phyloP scores from a whole-genome alignment of 106 monocot genomes.

The Platanthera zijinensis region DNA sequence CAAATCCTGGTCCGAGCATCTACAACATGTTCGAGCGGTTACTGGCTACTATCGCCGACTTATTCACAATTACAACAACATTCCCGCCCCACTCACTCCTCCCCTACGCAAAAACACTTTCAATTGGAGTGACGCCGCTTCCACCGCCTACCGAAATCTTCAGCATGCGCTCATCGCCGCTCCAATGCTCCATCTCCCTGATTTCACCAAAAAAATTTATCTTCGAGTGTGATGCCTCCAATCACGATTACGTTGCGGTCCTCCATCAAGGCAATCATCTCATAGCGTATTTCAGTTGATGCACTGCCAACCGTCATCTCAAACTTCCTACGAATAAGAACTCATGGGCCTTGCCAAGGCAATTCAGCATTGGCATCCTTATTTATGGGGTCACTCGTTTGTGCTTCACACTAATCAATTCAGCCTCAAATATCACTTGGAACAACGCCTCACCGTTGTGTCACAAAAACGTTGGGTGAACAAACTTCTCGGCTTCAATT shows the following conservation, averaged over 20 bases:
- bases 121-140: neutral
- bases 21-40: neutral
- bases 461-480: too few relatives aligned
- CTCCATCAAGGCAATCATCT: neutral
- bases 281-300: neutral
- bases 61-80: neutral
- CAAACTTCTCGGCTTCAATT: too few relatives aligned
- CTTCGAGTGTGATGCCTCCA: slow-evolving; percentile 8
- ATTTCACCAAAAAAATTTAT: slow-evolving; percentile 4
- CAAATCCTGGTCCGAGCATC: neutral
- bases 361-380: too few relatives aligned
- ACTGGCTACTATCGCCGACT: neutral
- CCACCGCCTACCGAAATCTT: neutral
- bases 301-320: too few relatives aligned
- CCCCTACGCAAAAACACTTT: neutral
- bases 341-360: too few relatives aligned
- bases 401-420: too few relatives aligned
- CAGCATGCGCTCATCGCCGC: neutral
- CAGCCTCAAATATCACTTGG: too few relatives aligned
- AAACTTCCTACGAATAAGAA: too few relatives aligned
- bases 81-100: neutral
- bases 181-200: neutral
- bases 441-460: too few relatives aligned
- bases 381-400: too few relatives aligned
- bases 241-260: neutral